Evolutionary conservation across 495 filamentous ascomycete species (phyloP), one percentile per base, ranked within the genome.

Genomic region (Tetracladium marchalianum): DNA sequence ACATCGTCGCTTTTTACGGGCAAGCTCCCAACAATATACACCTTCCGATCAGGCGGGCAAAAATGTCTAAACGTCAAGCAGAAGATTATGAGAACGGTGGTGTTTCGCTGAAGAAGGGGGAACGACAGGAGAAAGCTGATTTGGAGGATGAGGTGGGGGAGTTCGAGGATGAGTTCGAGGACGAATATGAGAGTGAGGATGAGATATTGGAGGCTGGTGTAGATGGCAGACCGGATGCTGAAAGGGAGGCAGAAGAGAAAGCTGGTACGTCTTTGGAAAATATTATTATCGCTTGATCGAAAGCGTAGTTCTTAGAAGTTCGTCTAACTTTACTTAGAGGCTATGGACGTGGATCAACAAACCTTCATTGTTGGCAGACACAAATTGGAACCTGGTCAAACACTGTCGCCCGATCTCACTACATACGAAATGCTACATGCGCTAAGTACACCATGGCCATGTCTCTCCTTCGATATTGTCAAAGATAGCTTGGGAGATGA

Each of bases 371-470:
- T 90, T 46, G 89, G 90, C 38, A 76, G 92, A 50, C 81, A 87
- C 56, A 85, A 86, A 64, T 75, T 96, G 44, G 82, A 81, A 43
- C 80, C 87, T 31, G 90, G 87, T 49, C 87, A 98, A 70, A 92
- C 86, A 8, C 73, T 98, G 22, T 76, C 87, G 10, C 90, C 92
- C 11, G 92, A 98, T 64, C 70, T 82, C 33, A 87, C 84, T 6
- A 88, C 92, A 1, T 98, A 98, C 67, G 80, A 95, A 56, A 92
- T 98, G 88, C 80, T 97, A 31, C 92, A 98, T 69, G 84, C 80
- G 37, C 72, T 97, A 37, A 90, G 82, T 62, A 82, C 89, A 12
- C 84, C 87, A 0, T 98, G 92, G 92, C 92, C 92, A 5, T 98
- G 92, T 55, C 77, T 98, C 8, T 95, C 90, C 10, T 94, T 95